Percentiles rank a stretch among this genome's conserved stretches.
Evolutionary conservation across 106 monocot genomes (phyloP).

Genomic region (Dioscorea alata): DNA sequence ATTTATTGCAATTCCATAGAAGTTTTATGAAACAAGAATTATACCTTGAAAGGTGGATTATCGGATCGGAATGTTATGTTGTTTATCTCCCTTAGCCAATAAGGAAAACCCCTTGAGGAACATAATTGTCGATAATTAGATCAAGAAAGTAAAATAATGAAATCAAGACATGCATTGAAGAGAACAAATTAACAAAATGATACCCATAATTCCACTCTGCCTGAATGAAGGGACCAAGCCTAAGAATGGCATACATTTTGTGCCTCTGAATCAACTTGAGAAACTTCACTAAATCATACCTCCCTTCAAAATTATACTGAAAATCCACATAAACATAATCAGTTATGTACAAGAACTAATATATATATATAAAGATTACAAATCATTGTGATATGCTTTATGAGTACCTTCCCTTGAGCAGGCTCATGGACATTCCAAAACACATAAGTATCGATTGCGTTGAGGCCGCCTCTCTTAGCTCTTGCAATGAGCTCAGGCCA

Average conservation of each 20-base stretch:
- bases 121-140: not conserved
- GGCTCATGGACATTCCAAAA: conserved; percentile 84
- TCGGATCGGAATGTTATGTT: conserved; percentile 70
- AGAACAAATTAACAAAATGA: not conserved
- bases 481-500: conserved; percentile 36
- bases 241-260: conserved; percentile 46
- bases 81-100: conserved; percentile 67
- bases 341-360: no score
- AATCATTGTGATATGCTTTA: no score
- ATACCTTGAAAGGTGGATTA: conserved; percentile 84
- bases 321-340: not conserved
- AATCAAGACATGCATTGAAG: not conserved
- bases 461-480: conserved; percentile 45
- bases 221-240: conserved; percentile 87
- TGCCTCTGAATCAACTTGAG: conserved; percentile 57
- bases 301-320: conserved; percentile 81
- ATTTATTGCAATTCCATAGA: no score
- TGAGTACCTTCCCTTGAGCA: conserved; percentile 37
- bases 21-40: not conserved
- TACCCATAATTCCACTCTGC: conserved; percentile 86
- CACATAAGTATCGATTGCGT: conserved; percentile 52
- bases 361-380: no score
- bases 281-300: conserved; percentile 67
- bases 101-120: conserved; percentile 71
- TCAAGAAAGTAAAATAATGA: not conserved